Base-by-base conservation (phyloP, 2,329 filamentous ascomycete species). In the Alternaria rosae region DNA sequence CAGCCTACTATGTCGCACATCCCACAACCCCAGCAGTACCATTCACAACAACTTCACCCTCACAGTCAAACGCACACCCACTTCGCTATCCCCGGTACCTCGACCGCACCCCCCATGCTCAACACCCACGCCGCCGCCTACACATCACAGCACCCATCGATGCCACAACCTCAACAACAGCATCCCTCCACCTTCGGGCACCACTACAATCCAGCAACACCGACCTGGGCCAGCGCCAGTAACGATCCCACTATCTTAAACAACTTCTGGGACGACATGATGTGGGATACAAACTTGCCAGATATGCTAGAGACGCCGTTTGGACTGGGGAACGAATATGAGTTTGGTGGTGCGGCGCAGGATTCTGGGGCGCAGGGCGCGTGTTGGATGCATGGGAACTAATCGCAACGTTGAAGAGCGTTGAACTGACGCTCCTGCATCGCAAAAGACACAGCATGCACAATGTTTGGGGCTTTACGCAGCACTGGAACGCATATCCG, bases 231-330 rank as follows among this genome's bases (percentile, higher is more conserved):
- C 6, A 73, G 69, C 28, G 60, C 71, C 9, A 44, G 55, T 13
- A 68, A 66, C 26, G 76, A 76, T 41, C 69, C 77, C 1, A 70
- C 66, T 7, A 68, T 74, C 5, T 69, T 79, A 59, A 76, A 75
- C 42, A 71, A 74, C 44, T 79, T 80, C 59, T 81, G 79, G 79
- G 78, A 80, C 57, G 77, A 79, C 51, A 80, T 80, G 77, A 78
- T 80, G 76, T 81, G 79, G 79, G 79, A 81, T 48, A 79, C 77
- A 1, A 76, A 75, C 44, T 54, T 79, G 20, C 76, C 77, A 5
- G 77, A 80, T 56, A 76, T 79, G 69, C 68, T 77, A 15, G 78
- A 79, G 43, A 70, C 71, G 13, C 76, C 77, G 5, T 78, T 76
- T 62, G 75, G 76, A 2, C 51, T 78, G 5, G 68, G 66, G 20